phyloP scores from a whole-genome alignment of 495 filamentous ascomycete genomes.

The Cladorrhinum samala region DNA sequence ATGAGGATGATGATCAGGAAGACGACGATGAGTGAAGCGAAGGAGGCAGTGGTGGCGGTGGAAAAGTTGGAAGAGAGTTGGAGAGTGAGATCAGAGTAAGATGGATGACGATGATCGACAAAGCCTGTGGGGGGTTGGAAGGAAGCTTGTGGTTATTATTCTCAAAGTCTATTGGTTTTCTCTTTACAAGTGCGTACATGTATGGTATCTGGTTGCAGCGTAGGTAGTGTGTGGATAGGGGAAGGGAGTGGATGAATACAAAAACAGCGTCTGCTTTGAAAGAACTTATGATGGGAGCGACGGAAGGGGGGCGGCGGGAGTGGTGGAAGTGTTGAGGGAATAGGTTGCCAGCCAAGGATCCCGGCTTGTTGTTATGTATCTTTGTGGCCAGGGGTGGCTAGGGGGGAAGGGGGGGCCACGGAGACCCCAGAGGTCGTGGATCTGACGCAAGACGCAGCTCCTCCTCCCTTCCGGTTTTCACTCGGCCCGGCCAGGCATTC shows the following conservation, averaged over 20 bases:
- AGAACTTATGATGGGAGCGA: neutral
- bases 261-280: no score
- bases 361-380: no score
- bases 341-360: no score
- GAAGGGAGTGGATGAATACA: neutral
- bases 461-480: neutral
- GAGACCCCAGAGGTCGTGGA: constrained; percentile 2
- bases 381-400: no score
- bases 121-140: neutral
- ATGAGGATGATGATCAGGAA: constrained; percentile 76
- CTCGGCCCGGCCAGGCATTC: neutral
- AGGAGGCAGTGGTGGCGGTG: neutral
- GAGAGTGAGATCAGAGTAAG: neutral
- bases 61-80: neutral
- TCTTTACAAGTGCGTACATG: neutral
- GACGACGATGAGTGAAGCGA: constrained; percentile 44
- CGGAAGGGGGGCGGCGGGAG: neutral
- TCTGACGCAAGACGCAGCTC: constrained; percentile 10
- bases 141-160: neutral
- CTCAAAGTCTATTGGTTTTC: constrained; percentile 3
- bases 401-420: neutral
- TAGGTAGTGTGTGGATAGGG: neutral
- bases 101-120: neutral
- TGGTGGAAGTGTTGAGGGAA: neutral
- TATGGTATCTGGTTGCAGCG: neutral